Conservation (phyloP, 2,329 filamentous ascomycete species). For the Epichloe brachyelytri region DNA sequence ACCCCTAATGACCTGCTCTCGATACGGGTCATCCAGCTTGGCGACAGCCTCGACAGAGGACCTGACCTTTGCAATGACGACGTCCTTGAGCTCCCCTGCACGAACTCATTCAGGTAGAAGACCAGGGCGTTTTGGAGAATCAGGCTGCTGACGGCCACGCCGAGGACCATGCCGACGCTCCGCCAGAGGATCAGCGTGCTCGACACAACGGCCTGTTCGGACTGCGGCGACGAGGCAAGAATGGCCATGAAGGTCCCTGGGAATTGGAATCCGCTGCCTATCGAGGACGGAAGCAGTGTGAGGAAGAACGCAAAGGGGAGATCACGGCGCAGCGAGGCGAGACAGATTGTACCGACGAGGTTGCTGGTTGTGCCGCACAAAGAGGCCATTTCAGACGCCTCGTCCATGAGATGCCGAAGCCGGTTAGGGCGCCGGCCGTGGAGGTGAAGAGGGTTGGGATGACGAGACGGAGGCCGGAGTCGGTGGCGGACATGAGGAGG, state of each 20-base stretch:
- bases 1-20: slow-evolving; percentile 40
- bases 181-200: slow-evolving; percentile 61
- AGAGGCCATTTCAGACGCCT: slow-evolving; percentile 48
- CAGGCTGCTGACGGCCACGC: slow-evolving; percentile 58
- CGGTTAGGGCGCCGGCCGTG: slow-evolving; percentile 40
- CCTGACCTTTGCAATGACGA: slow-evolving; percentile 39
- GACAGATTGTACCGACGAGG: slow-evolving; percentile 35
- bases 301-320: slow-evolving; percentile 42
- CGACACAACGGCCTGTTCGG: slow-evolving; percentile 55
- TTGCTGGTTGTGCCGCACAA: slow-evolving; percentile 34
- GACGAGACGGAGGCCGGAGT: slow-evolving; percentile 59
- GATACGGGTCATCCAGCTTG: slow-evolving; percentile 29
- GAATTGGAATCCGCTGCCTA: slow-evolving; percentile 52
- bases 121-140: slow-evolving; percentile 60
- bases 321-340: slow-evolving; percentile 35
- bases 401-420: slow-evolving; percentile 48
- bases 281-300: slow-evolving; percentile 40
- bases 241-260: slow-evolving; percentile 51
- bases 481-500: slow-evolving; percentile 54
- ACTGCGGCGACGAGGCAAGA: slow-evolving; percentile 44
- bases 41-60: slow-evolving; percentile 42
- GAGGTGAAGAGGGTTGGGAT: slow-evolving; percentile 47
- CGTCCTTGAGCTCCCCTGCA: slow-evolving; percentile 44
- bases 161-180: slow-evolving; percentile 57
- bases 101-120: slow-evolving; percentile 42